These are phyloP conservation scores for Globisporangium recalcitrans DNA, from an alignment of 352 stramenopile species.

Conservation along the genomic window DNA sequence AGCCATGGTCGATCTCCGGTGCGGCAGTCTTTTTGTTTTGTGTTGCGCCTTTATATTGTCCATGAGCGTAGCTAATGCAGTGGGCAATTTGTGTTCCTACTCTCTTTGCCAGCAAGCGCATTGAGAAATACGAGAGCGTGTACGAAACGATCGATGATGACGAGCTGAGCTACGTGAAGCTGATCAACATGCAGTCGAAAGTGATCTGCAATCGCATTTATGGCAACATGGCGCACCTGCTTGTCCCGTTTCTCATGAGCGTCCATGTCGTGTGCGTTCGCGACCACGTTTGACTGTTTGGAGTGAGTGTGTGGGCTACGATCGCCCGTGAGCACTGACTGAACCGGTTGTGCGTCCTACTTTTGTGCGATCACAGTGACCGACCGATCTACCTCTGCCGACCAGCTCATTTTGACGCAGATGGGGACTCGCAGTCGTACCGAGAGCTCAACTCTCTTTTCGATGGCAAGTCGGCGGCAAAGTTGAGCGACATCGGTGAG, in stretches of 20 bases:
- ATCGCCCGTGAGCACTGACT: background rate
- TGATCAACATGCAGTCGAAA: slow-evolving; percentile 64
- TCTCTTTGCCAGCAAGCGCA: slow-evolving; percentile 25
- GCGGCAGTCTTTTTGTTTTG: background rate
- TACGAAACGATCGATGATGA: slow-evolving; percentile 62
- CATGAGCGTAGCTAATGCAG: too few relatives aligned
- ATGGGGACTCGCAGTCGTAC: slow-evolving; percentile 23
- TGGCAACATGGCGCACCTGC: slow-evolving; percentile 40
- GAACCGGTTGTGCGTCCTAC: background rate
- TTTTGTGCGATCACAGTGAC: slow-evolving; percentile 12
- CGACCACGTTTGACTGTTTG: too few relatives aligned
- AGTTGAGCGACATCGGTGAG: slow-evolving; percentile 19
- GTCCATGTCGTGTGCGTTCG: slow-evolving; percentile 36
- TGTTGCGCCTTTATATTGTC: background rate
- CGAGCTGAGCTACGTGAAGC: slow-evolving; percentile 70
- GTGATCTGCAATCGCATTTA: slow-evolving; percentile 51
- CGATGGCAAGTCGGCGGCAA: slow-evolving; percentile 2
- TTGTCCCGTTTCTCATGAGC: slow-evolving; percentile 50
- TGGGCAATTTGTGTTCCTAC: too few relatives aligned
- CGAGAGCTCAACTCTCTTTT: slow-evolving; percentile 18
- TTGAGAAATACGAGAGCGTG: slow-evolving; percentile 64
- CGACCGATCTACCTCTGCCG: slow-evolving; percentile 39
- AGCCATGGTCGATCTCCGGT: slow-evolving; percentile 52
- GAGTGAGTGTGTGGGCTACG: background rate
- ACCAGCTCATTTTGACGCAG: slow-evolving; percentile 28